Evolutionary conservation across 257 asterid species (phyloP).

Genomic region (Scutellaria barbata): DNA sequence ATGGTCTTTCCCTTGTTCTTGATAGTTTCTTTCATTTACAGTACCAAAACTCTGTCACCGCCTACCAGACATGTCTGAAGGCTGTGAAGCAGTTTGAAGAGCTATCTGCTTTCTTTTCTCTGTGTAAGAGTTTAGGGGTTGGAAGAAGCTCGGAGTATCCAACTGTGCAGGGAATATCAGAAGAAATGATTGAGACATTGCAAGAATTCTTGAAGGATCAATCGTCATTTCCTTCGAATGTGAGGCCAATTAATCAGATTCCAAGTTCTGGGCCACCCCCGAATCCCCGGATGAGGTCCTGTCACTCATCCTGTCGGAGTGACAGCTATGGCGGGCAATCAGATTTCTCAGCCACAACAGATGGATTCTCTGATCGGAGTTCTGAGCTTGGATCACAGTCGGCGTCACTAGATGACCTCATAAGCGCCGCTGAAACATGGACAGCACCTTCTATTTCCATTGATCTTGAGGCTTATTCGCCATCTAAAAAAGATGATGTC

Average conservation of each 20-base stretch:
- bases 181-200: constrained; percentile 69
- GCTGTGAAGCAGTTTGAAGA: constrained; percentile 77
- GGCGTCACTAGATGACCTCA: constrained; percentile 71
- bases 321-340: constrained; percentile 53
- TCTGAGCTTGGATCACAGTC: constrained; percentile 58
- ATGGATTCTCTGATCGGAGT: constrained; percentile 41
- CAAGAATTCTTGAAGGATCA: constrained; percentile 80
- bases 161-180: constrained; percentile 58
- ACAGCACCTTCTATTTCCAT: constrained; percentile 66
- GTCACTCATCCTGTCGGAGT: not conserved
- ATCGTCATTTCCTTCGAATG: constrained; percentile 59
- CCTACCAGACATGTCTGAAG: constrained; percentile 73
- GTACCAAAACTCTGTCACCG: constrained; percentile 62
- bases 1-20: constrained; percentile 65
- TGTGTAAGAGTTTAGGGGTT: constrained; percentile 66
- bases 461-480: constrained; percentile 67
- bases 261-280: constrained; percentile 38
- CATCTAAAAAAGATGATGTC: constrained; percentile 38
- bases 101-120: constrained; percentile 55
- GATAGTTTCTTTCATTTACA: constrained; percentile 75
- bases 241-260: constrained; percentile 39
- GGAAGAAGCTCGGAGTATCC: constrained; percentile 81
- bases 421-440: constrained; percentile 60
- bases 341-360: constrained; percentile 50
- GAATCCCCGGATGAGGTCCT: constrained; percentile 22